Evolutionary conservation across 495 filamentous ascomycete species (phyloP).

Genomic region (Viridothelium virens): DNA sequence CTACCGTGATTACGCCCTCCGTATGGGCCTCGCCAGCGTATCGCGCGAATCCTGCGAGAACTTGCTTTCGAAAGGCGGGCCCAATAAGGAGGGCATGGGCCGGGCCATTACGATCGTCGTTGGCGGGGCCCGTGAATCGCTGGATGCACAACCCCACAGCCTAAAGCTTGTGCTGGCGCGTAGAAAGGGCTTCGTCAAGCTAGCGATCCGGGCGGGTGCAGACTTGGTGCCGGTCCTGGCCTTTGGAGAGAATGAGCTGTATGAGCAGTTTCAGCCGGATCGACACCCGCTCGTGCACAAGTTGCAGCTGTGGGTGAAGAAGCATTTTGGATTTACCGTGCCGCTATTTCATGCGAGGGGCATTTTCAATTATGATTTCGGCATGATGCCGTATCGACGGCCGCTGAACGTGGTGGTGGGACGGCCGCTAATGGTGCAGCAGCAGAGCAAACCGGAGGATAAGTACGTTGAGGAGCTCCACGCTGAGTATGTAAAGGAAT

Average conservation of each 20-base stretch:
- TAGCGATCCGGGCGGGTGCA: constrained; percentile 81
- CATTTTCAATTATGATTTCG: constrained; percentile 96
- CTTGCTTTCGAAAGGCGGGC: constrained; percentile 66
- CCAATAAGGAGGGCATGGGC: constrained; percentile 81
- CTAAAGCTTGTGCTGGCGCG: constrained; percentile 69
- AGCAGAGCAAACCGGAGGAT: constrained; percentile 53
- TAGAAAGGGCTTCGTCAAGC: constrained; percentile 87
- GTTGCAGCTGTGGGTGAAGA: constrained; percentile 73
- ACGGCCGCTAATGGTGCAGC: constrained; percentile 61
- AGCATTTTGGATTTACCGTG: constrained; percentile 81
- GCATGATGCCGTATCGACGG: constrained; percentile 84
- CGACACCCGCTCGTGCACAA: constrained; percentile 65
- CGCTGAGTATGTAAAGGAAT: constrained; percentile 64
- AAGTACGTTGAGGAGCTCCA: constrained; percentile 76
- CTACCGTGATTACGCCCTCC: constrained; percentile 84
- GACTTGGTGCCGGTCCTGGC: constrained; percentile 85
- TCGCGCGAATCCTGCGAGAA: constrained; percentile 87
- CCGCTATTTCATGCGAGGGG: constrained; percentile 71
- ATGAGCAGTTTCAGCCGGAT: constrained; percentile 71
- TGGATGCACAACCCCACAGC: constrained; percentile 70
- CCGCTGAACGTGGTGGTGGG: constrained; percentile 86
- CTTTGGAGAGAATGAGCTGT: constrained; percentile 94
- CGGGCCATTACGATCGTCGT: constrained; percentile 93
- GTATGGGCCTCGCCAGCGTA: constrained; percentile 78
- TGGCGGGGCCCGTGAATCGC: constrained; percentile 83